A percentile compares a stretch with the other conserved stretches of the same genome.
Evolutionary conservation across 2,329 filamentous ascomycete genomes (phyloP).

Genomic region (Fusarium sp.): DNA sequence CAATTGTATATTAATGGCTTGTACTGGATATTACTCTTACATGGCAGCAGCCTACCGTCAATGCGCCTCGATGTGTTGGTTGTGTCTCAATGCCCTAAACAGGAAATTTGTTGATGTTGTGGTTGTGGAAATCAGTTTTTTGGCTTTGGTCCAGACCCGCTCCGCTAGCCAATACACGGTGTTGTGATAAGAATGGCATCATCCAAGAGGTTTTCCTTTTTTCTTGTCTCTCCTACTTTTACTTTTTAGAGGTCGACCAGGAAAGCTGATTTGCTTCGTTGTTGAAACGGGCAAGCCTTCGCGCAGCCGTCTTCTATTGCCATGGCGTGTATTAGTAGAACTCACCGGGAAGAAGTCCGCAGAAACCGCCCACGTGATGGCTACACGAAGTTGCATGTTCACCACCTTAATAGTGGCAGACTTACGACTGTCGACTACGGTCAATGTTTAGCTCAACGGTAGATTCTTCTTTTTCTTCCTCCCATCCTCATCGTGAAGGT

Average conservation of each 20-base stretch:
- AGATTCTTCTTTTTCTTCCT: not conserved
- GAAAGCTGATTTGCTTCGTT: not conserved
- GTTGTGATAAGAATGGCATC: not conserved
- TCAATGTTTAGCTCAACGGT: not conserved
- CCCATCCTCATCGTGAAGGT: not conserved
- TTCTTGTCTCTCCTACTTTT: not conserved
- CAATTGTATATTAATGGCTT: not conserved
- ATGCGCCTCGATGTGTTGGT: not conserved
- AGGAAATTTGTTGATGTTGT: slow-evolving; percentile 20
- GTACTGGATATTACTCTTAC: slow-evolving; percentile 1
- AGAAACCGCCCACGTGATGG: not conserved
- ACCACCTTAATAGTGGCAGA: too few species aligned
- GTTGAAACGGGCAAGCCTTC: slow-evolving; percentile 1
- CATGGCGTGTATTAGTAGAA: slow-evolving; percentile 2
- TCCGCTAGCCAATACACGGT: not conserved
- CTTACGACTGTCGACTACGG: not conserved
- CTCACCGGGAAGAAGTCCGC: slow-evolving; percentile 32
- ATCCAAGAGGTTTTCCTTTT: slow-evolving; percentile 2
- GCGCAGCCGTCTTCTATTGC: not conserved
- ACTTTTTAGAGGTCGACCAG: not conserved
- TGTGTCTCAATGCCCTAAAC: slow-evolving; percentile 15
- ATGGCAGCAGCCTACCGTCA: not conserved
- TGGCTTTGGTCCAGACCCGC: not conserved
- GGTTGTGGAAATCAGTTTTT: not conserved
- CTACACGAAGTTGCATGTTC: not conserved